Percentiles rank a stretch among this genome's conserved stretches.
These are phyloP conservation scores for Vitis hybrid DNA, from an alignment of 177 flowering plant genomes.

Conservation along the genomic window DNA sequence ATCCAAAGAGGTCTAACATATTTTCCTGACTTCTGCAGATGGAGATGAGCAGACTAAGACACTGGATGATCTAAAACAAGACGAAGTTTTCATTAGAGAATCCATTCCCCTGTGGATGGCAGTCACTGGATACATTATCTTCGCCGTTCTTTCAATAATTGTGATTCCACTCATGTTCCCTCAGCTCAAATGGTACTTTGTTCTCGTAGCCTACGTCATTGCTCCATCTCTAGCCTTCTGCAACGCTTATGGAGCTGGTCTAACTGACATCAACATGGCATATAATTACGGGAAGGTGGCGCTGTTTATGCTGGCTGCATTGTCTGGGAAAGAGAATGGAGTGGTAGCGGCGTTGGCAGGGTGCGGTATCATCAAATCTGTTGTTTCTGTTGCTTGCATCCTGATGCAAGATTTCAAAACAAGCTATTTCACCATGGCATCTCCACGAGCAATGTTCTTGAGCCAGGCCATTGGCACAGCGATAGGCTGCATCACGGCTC, in stretches of 20 bases:
- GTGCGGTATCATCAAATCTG: slow-evolving; percentile 71
- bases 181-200: slow-evolving; percentile 73
- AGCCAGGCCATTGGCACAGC: slow-evolving; percentile 74
- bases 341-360: slow-evolving; percentile 71
- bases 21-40: slow-evolving; percentile 5
- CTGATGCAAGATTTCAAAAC: slow-evolving; percentile 86
- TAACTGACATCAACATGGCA: slow-evolving; percentile 82
- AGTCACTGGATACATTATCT: slow-evolving; percentile 43
- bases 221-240: slow-evolving; percentile 80
- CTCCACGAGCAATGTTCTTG: slow-evolving; percentile 75
- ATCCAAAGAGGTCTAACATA: background rate
- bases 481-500: slow-evolving; percentile 67
- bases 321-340: slow-evolving; percentile 58
- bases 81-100: slow-evolving; percentile 60
- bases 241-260: slow-evolving; percentile 85
- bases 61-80: slow-evolving; percentile 30
- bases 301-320: slow-evolving; percentile 61
- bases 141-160: slow-evolving; percentile 45
- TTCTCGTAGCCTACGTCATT: slow-evolving; percentile 62
- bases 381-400: slow-evolving; percentile 55
- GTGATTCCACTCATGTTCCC: slow-evolving; percentile 69
- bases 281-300: slow-evolving; percentile 84
- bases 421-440: slow-evolving; percentile 61
- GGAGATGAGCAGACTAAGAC: slow-evolving; percentile 18
- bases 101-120: slow-evolving; percentile 65